A percentile compares a stretch with the other conserved stretches of the same genome.
phyloP scores from a whole-genome alignment of 2,329 filamentous ascomycete species.

The Exophiala calicioides region DNA sequence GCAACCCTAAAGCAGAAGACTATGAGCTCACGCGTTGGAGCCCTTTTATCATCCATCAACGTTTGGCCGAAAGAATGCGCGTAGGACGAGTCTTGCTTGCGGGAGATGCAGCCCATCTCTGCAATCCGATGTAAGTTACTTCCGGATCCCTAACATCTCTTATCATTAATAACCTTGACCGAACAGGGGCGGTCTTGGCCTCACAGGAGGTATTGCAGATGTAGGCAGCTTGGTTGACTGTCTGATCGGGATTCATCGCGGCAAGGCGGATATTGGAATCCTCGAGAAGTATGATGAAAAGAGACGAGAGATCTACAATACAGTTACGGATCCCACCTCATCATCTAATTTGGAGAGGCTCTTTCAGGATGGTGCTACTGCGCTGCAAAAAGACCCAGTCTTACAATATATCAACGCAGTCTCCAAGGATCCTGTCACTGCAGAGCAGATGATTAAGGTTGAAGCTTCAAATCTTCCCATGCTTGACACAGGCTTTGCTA shows the following conservation, averaged over 20 bases:
- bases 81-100: conserved; percentile 59
- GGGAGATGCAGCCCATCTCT: conserved; percentile 60
- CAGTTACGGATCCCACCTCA: conserved; percentile 42
- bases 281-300: conserved; percentile 46
- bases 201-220: conserved; percentile 64
- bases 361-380: conserved; percentile 35
- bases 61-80: conserved; percentile 58
- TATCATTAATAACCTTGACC: no score
- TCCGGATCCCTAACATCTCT: not conserved
- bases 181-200: conserved; percentile 61
- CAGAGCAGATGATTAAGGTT: no score
- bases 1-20: conserved; percentile 57
- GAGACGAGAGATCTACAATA: conserved; percentile 41
- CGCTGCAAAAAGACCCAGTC: no score
- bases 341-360: conserved; percentile 44
- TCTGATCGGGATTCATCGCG: conserved; percentile 47
- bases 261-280: conserved; percentile 41
- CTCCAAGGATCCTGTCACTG: no score
- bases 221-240: conserved; percentile 63
- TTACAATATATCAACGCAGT: no score
- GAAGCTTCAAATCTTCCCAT: no score
- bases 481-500: no score
- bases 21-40: conserved; percentile 59
- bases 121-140: conserved; percentile 14
- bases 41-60: conserved; percentile 63